Conservation (phyloP, 208 protist species). For the Leishmania aethiopica region DNA sequence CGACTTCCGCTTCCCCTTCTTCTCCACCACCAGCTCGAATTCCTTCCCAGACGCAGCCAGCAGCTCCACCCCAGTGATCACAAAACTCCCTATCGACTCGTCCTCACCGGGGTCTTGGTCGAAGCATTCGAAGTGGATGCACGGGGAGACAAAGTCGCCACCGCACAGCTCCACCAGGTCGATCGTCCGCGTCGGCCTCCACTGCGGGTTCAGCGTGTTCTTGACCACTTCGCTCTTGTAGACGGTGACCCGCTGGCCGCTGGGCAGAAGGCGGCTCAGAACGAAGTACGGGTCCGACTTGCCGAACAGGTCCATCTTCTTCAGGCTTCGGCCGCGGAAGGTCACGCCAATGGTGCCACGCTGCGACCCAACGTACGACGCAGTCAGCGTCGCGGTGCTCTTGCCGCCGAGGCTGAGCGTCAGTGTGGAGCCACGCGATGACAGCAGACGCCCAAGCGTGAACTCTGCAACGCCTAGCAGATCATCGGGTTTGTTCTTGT, state of each 20-base stretch:
- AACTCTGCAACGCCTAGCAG: conserved; percentile 32
- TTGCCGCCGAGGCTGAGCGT: conserved; percentile 26
- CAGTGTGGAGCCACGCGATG: conserved; percentile 8
- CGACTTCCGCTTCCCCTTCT: conserved; percentile 35
- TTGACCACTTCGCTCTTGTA: conserved; percentile 40
- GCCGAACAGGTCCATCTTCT: conserved; percentile 48
- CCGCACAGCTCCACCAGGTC: conserved; percentile 41
- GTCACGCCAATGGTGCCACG: conserved; percentile 18
- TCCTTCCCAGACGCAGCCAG: conserved; percentile 13
- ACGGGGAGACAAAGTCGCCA: background rate
- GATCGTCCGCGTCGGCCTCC: conserved; percentile 28
- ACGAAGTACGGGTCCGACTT: conserved; percentile 42
- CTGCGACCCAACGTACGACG: conserved; percentile 4
- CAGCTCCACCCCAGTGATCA: conserved; percentile 25
- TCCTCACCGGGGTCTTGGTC: background rate
- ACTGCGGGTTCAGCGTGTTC: conserved; percentile 42
- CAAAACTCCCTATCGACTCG: background rate
- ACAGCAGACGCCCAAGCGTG: conserved; percentile 33
- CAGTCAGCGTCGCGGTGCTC: conserved; percentile 34
- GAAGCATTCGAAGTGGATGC: background rate
- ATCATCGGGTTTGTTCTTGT: conserved; percentile 28
- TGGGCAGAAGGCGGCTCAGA: conserved; percentile 24
- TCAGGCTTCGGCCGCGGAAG: conserved; percentile 32
- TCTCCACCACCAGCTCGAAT: conserved; percentile 26
- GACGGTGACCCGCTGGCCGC: conserved; percentile 14